phyloP scores from a whole-genome alignment of 2,329 filamentous ascomycete genomes.

The Sordariomycetes sp. region DNA sequence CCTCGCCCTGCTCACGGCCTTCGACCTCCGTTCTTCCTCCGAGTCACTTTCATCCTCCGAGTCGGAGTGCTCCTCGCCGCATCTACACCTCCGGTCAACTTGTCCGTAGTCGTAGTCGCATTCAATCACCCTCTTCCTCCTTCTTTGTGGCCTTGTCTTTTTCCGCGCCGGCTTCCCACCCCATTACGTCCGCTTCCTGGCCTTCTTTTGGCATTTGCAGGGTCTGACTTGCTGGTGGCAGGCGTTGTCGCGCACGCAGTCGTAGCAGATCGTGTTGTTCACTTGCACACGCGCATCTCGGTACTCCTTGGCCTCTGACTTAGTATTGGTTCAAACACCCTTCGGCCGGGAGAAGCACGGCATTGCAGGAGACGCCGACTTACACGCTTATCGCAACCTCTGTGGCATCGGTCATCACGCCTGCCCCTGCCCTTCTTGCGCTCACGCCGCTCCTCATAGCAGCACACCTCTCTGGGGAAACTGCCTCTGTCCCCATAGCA shows the following conservation, averaged over 20 bases:
- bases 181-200: neutral
- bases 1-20: neutral
- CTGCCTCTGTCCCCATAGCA: neutral
- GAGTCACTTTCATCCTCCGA: neutral
- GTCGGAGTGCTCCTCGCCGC: neutral
- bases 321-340: neutral
- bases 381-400: neutral
- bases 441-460: neutral
- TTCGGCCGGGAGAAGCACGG: neutral
- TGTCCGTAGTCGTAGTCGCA: constrained; percentile 1
- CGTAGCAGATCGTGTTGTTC: neutral
- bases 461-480: neutral
- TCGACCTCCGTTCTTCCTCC: neutral
- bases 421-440: neutral
- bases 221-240: neutral
- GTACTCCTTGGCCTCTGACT: neutral
- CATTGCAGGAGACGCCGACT: neutral
- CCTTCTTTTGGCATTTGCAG: neutral
- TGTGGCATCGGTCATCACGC: neutral
- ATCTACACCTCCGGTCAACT: neutral
- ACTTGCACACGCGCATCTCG: neutral
- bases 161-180: neutral
- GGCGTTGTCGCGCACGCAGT: neutral
- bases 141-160: neutral
- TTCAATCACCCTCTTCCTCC: neutral